Percentiles rank a stretch among this genome's conserved stretches.
Evolutionary conservation across 805 yeast species (phyloP).

Genomic region (Candida tammaniensis): DNA sequence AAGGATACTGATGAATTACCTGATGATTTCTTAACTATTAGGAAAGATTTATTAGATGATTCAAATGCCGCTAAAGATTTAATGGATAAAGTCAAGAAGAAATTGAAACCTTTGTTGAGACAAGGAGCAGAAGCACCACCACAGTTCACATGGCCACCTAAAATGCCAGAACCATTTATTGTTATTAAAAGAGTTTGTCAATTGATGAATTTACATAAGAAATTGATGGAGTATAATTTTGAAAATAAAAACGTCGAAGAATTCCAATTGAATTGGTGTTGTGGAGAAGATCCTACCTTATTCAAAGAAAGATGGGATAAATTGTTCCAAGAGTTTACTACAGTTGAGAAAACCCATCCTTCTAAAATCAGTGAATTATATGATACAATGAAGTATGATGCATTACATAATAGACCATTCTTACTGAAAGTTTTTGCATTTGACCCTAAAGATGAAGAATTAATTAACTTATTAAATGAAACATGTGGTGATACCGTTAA

Average conservation of each 20-base stretch:
- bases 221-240: slow-evolving; percentile 79
- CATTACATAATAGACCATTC: slow-evolving; percentile 89
- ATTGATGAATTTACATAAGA: slow-evolving; percentile 87
- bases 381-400: slow-evolving; percentile 98
- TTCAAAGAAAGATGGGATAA: slow-evolving; percentile 98
- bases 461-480: slow-evolving; percentile 34
- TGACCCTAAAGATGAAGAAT: slow-evolving; percentile 39
- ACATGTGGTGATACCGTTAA: slow-evolving; percentile 42
- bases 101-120: slow-evolving; percentile 87
- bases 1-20: slow-evolving; percentile 51
- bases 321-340: slow-evolving; percentile 83
- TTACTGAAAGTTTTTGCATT: slow-evolving; percentile 79
- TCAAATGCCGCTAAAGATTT: slow-evolving; percentile 96
- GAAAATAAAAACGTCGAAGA: slow-evolving; percentile 58
- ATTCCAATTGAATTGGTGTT: slow-evolving; percentile 88
- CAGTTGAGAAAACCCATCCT: slow-evolving; percentile 96
- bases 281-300: slow-evolving; percentile 88
- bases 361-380: slow-evolving; percentile 93
- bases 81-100: slow-evolving; percentile 97
- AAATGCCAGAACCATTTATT: slow-evolving; percentile 94
- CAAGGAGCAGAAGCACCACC: slow-evolving; percentile 97
- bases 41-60: slow-evolving; percentile 92
- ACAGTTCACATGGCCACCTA: slow-evolving; percentile 98
- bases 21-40: slow-evolving; percentile 72
- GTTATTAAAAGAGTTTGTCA: slow-evolving; percentile 94